Base-by-base conservation (phyloP, 805 yeast species). In the Clavispora asparagi region DNA sequence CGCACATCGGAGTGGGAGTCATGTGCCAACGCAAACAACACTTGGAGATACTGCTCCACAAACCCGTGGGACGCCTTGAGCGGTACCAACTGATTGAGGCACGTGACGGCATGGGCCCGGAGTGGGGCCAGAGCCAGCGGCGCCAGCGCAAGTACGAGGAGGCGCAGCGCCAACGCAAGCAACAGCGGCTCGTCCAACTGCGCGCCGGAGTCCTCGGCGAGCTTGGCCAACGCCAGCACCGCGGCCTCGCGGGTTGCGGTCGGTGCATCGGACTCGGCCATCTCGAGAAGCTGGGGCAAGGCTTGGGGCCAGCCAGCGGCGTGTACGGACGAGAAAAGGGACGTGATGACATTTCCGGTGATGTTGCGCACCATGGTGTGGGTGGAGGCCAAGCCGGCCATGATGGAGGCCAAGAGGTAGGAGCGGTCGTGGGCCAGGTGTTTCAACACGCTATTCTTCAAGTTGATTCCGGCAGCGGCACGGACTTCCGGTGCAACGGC, bases 261-360 rank as follows among this genome's bases (percentile, higher is more conserved):
- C 9, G 49, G 49, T 4, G 47, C 47, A 2, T 47, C 35, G 9
- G 51, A 44, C n/a, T 46, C 54, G 63, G 45, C 73, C 62, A 90
- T 65, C 43, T 77, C 78, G 53, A 91, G 64, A 41, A 92, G 70
- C 52, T 79, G 82, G 2, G 85, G 82, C n/a, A 92, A 66, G 27
- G 85, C 72, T 39, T 73, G 77, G 2, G 94, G 90, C 96, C 96
- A 88, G 26, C 73, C 70, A 25, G 73, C 68, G 38, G 86, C 71
- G 1, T 96, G 95, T 39, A 78, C 74, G 9, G 79, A 71, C 2
- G 85, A 73, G 54, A 90, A 85, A 28, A 94, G 66, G 0, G 96
- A 77, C 2, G 97, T 87, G 43, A 92, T 82, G 42, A 90, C 96
- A 58, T 84, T 90, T 35, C 97, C 97, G 6, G 97, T 84, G 49